Evolutionary conservation across 805 yeast genomes (phyloP), one percentile per base, ranked within the genome.

Genomic region (Teunomyces panamensis): DNA sequence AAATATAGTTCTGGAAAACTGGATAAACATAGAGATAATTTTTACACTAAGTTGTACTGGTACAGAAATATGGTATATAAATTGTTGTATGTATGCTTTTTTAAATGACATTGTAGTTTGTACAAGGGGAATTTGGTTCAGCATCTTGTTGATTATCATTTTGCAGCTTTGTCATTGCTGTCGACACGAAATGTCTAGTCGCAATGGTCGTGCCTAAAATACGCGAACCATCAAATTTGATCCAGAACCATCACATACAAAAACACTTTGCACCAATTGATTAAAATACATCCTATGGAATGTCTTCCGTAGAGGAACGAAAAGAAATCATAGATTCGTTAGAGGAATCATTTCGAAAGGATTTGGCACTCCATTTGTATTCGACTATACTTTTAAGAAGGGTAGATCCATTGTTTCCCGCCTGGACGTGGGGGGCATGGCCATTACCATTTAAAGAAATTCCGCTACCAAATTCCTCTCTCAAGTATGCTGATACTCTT

Each of bases 301-400:
- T 48, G 50, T 24, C 50, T 9, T 20, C 49, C 4, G 20, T 44
- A 14, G 24, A 20, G 20, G 70, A 64, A 46, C 47, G 57, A 41
- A 55, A 55, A 20, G 60, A 56, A 36, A 55, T 62, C 5, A 47
- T 68, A n/a, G 55, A 60, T 9, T 33, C 55, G 6, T 42, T 83
- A 20, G 88, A 85, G 53, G 68, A 68, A 10, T 73, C 74, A 1
- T 79, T 74, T 49, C 63, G 82, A 29, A 63, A 63, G 9, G 90
- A 87, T 62, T 64, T 87, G 28, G 76, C 85, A 0, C 57, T 80
- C 2, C 96, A 87, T 63, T 63, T 88, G 3, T 87, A 85, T 59
- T 77, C 86, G 20, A 59, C 83, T 0, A 69, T 71, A 49, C 65
- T 87, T 27, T 61, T 74, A 45, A 77, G 66, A 47, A 63, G 56